Evolutionary conservation across 257 asterid genomes (phyloP), one percentile per base, ranked within the genome.

Genomic region (Striga asiatica): DNA sequence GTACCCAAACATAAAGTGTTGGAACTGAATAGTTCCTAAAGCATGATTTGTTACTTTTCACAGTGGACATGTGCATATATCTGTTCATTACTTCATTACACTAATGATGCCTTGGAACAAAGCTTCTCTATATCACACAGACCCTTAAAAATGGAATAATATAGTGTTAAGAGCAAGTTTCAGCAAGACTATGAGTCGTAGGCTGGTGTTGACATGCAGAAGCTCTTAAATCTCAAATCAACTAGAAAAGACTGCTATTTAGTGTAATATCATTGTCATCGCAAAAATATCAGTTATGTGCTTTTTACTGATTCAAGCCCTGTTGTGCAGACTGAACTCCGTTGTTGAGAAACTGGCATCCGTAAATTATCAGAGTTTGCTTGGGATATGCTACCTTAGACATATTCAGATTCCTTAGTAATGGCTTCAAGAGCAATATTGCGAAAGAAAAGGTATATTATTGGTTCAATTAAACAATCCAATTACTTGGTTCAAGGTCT

Each of bases 401-500:
- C 74, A 66, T 58, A 58, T 68, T 65, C 70, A 50, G 28, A 55
- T 20, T 64, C 57, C 65, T 58, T 66, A 59, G 52, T 61, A 47
- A 89, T 91, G 96, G 87, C 96, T 69, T 82, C 96, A 32, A 81
- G 88, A 73, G 87, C 93, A 61, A 71, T 87, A 69, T 67, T 78
- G 66, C 74, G 62, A 50, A 78, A 72, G 73, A 91, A 69, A 54
- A 83, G 62, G 70, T 66, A 41, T 66, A 63, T 91, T 22, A 58
- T 80, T 34, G 78, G 69, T 75, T 78, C 89, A 2, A 27, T 71
- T 54, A 78, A 63, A 58, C 74, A 34, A 38, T 55, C 73, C 45
- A 66, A 61, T 39, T 27, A 47, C 62, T 60, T 76, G 51, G 64
- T 75, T 52, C 67, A 60, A 61, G 70, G 85, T 16, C 56, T 69